Evolutionary conservation across 306 rosid species (phyloP).

Genomic region (Prunus kanzakura): DNA sequence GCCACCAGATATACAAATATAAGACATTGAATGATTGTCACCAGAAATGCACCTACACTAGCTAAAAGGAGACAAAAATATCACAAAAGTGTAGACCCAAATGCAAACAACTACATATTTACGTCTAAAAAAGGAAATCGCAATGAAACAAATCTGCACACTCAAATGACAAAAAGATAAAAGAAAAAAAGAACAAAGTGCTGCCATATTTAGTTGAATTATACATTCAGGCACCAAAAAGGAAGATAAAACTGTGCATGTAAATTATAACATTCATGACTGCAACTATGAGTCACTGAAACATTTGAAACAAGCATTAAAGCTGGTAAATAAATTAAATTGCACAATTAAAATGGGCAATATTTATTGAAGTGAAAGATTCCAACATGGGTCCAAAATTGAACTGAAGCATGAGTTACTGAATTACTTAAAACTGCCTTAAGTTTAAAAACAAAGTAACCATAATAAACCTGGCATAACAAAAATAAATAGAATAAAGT

Average conservation of each 20-base stretch:
- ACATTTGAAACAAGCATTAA: background rate
- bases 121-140: background rate
- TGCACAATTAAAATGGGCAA: background rate
- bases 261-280: background rate
- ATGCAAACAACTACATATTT: background rate
- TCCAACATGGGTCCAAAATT: background rate
- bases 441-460: background rate
- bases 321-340: background rate
- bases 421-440: background rate
- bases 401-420: background rate
- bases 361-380: background rate
- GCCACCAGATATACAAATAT: slow-evolving; percentile 26
- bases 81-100: background rate
- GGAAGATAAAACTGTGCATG: background rate
- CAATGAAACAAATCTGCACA: background rate
- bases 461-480: background rate
- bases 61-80: background rate
- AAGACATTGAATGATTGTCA: background rate
- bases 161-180: background rate
- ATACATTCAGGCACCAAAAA: background rate
- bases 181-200: background rate
- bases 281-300: background rate
- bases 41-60: background rate
- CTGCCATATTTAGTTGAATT: background rate
- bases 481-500: slow-evolving; percentile 7